Evolutionary conservation across 2,329 filamentous ascomycete genomes (phyloP).

Genomic region (Aureobasidium sp.): DNA sequence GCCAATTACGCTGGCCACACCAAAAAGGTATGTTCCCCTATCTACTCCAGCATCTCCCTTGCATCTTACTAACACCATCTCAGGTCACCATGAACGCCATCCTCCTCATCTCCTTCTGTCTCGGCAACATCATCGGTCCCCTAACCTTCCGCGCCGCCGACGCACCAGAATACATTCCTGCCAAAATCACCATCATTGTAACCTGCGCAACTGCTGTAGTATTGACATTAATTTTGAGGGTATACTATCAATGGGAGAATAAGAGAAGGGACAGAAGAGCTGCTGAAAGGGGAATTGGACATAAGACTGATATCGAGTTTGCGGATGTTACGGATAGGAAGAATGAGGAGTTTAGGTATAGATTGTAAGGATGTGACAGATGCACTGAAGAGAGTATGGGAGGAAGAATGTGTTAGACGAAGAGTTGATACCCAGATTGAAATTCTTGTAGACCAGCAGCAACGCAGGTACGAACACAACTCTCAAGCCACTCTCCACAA

Average conservation of each 20-base stretch:
- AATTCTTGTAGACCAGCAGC: no score
- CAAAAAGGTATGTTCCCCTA: no score
- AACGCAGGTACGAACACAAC: no score
- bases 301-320: slow-evolving; percentile 17
- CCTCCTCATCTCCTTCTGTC: slow-evolving; percentile 23
- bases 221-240: slow-evolving; percentile 37
- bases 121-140: slow-evolving; percentile 36
- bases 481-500: no score
- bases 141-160: slow-evolving; percentile 29
- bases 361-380: no score
- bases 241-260: slow-evolving; percentile 44
- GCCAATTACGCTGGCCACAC: slow-evolving; percentile 60
- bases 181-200: slow-evolving; percentile 35
- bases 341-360: slow-evolving; percentile 23
- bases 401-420: no score
- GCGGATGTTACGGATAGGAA: slow-evolving; percentile 23
- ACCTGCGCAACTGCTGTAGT: slow-evolving; percentile 26
- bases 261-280: slow-evolving; percentile 20
- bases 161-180: slow-evolving; percentile 32
- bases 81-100: slow-evolving; percentile 60
- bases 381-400: no score
- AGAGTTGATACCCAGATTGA: no score
- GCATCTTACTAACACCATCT: slow-evolving; percentile 16
- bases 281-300: slow-evolving; percentile 20
- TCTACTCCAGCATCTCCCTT: no score